Evolutionary conservation across 805 yeast genomes (phyloP), one percentile per base, ranked within the genome.

Genomic region (Ascoidea asiatica): DNA sequence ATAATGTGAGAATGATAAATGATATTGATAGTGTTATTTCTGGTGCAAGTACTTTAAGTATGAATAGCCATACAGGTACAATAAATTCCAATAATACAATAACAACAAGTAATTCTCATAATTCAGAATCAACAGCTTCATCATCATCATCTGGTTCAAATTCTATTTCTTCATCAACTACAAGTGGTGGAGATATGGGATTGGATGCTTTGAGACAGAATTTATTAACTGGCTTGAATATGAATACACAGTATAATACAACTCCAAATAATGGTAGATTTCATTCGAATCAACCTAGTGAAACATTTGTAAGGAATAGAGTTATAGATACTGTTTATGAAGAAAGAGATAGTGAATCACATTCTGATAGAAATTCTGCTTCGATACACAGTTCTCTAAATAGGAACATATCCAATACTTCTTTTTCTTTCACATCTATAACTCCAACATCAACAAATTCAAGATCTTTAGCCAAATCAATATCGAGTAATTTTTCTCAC

Each of bases 261-360:
- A 8, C 8, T 8, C 35, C 35, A 29, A 29, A 15, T 11, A 29
- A 29, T 29, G 15, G 15, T 15, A 11, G 15, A 29, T 11, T 15
- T 29, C 8, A 29, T 15, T 29, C 15, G 8, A 29, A 29, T 15
- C 35, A 29, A 29, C 15, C 35, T 29, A 8, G 15, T 11, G 15
- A 29, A 8, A 29, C 35, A 8, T 29, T 29, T 15, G 15, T 29
- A 11, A 23, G 46, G 23, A 41, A 45, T 35, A 35, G 52, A 33
- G 48, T 49, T 6, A 49, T 49, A 33, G 52, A 49, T 21, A 49
- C 52, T 4, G 52, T 49, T 29, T 49, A 49, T 39, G 52, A 49
- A 41, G 52, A 49, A 41, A n/a, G n/a, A n/a, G n/a, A n/a, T n/a
- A 44, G 48, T 23, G 22, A 18, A 3, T 29, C 35, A 11, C 35